Conservation (phyloP, 179 eudicot genomes). For the Spergularia azorica region DNA sequence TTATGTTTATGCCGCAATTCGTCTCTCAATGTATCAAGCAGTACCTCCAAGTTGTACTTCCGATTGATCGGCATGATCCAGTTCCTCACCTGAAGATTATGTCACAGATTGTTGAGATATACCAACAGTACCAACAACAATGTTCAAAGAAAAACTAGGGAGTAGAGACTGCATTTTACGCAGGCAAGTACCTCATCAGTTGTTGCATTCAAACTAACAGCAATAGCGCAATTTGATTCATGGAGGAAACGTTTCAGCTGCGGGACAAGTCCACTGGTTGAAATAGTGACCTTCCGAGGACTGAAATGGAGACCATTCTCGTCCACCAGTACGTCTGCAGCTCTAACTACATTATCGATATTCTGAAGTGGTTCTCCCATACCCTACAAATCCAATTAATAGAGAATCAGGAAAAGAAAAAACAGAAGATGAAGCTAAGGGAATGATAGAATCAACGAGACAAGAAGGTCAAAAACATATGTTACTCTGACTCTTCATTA, state of each 20-base stretch:
- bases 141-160: background rate
- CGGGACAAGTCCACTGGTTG: constrained; percentile 96
- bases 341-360: constrained; percentile 81
- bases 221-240: constrained; percentile 80
- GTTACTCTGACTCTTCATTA: too few species aligned
- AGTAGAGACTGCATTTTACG: background rate
- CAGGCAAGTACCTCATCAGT: constrained; percentile 72
- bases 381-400: constrained; percentile 50
- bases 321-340: constrained; percentile 82
- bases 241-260: constrained; percentile 84
- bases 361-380: constrained; percentile 99
- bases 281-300: constrained; percentile 90
- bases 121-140: background rate
- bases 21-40: constrained; percentile 78
- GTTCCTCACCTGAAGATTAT: constrained; percentile 64
- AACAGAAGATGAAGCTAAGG: background rate
- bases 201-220: constrained; percentile 95
- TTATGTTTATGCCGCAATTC: constrained; percentile 59
- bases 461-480: background rate
- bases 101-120: constrained; percentile 12
- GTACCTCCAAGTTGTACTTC: constrained; percentile 77
- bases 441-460: background rate
- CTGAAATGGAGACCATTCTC: constrained; percentile 95
- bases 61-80: constrained; percentile 99
- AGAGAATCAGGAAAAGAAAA: background rate